Base-by-base conservation (phyloP, 768 basidiomycete species). In the Gymnopilus junonius region DNA sequence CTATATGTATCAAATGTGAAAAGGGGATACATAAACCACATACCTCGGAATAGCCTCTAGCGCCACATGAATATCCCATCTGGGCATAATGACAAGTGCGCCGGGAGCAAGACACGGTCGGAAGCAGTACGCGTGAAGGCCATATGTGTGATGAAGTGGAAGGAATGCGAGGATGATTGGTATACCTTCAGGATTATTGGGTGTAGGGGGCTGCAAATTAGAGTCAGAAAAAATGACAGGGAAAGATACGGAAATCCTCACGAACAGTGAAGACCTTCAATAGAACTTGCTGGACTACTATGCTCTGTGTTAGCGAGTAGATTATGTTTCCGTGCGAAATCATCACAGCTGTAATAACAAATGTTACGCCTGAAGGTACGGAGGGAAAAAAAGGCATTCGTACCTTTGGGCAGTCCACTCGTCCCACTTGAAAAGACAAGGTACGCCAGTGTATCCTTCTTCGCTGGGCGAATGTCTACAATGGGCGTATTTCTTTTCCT, bases 381-480 rank as follows among this genome's bases (percentile, higher is more conserved):
- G 29, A 66, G 25, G 40, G 32, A 59, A 27, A 66, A 23, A 45
- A 23, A 59, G 32, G 15, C 14, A 27, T 34, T 29, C 60, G 20
- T 27, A 87, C 90, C 90, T 83, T 93, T 93, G 0, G 91, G 90
- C 3, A 87, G 75, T 0, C 92, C 91, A 62, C 83, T 92, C 0
- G 92, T 93, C 23, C 91, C 91, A 67, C 91, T 92, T 0, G 91
- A 93, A 69, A 91, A 91, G 0, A 89, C 77, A 3, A 93, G 76
- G 70, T 92, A 91, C 0, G 88, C 91, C 1, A 91, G 74, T 0
- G 87, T 89, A 62, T 87, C 76, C 31, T 75, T 78, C 17, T 66
- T 75, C 0, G 84, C 89, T 0, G 79, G 76, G 42, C 77, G 80
- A 32, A 86, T 73, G 1, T 77, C 75, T 1, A 84, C 68, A 1